phyloP scores from a whole-genome alignment of 1,284 basidiomycete species.

The Xanthoconium separans region DNA sequence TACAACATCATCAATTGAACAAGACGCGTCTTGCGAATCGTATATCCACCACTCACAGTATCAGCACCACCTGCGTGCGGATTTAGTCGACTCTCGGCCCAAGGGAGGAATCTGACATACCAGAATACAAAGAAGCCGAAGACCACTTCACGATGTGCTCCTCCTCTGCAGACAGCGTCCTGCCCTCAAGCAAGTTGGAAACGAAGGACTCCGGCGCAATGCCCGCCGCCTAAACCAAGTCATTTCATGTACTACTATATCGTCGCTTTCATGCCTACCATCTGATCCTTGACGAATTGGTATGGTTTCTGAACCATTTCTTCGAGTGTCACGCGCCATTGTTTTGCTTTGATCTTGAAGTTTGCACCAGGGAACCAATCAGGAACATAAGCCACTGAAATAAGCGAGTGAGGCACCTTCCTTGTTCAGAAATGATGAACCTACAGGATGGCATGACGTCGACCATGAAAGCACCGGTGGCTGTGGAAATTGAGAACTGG shows the following conservation, averaged over 20 bases:
- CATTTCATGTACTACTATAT: neutral
- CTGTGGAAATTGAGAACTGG: conserved; percentile 57
- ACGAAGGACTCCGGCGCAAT: conserved; percentile 51
- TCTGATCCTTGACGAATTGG: conserved; percentile 58
- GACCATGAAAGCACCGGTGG: conserved; percentile 58
- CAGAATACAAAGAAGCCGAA: conserved; percentile 57
- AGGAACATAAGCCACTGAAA: conserved; percentile 56
- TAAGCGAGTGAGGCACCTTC: conserved; percentile 1
- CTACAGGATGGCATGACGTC: conserved; percentile 56
- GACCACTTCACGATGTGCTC: conserved; percentile 60
- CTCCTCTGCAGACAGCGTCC: conserved; percentile 45
- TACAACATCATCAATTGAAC: conserved; percentile 19
- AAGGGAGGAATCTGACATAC: conserved; percentile 29
- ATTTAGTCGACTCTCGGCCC: neutral
- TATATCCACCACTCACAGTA: conserved; percentile 35
- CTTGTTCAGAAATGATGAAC: conserved; percentile 18
- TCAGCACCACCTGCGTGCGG: conserved; percentile 41
- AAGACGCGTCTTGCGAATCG: conserved; percentile 24
- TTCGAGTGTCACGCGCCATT: conserved; percentile 48
- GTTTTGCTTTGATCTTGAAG: conserved; percentile 52
- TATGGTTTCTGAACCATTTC: conserved; percentile 57
- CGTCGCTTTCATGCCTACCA: conserved; percentile 38
- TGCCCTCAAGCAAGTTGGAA: conserved; percentile 48
- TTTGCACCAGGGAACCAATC: conserved; percentile 64
- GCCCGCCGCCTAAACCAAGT: conserved; percentile 45